Base-by-base conservation (phyloP, 2,329 filamentous ascomycete species). In the Penicillium psychrosexuale region DNA sequence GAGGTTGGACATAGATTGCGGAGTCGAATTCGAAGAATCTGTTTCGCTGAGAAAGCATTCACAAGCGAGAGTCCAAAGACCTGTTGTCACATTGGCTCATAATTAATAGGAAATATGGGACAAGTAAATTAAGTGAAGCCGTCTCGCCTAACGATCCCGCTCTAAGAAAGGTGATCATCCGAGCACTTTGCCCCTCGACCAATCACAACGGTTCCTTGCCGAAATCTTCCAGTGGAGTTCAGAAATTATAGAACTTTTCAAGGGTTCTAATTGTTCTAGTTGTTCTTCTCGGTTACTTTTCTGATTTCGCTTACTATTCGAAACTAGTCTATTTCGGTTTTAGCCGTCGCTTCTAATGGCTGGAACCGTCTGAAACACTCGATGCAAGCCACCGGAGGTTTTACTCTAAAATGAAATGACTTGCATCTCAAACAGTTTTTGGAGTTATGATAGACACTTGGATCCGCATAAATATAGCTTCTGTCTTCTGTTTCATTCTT, bases 71-170 rank as follows among this genome's bases (percentile, higher is more conserved):
- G n/a, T 19, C 31, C 33, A 12, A n/a, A 5, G 40, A 15, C 28
- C 6, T 34, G 22, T 12, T 17, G 8, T 36, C 22, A 49, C n/a
- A 53, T 53, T 48, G 50, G 48, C 40, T 49, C 17, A 17, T 36
- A 19, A 22, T 34, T 47, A 54, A 31, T 24, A 40, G 50, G 40
- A 38, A 40, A 40, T 34, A 53, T 55, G 52, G 47, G 31, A 43
- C 38, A 34, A 44, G 17, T 42, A 39, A 45, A 54, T 44, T 49
- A 43, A 53, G 43, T 56, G 53, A 56, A 57, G 48, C 48, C 55
- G 48, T 42, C 67, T 72, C 70, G 70, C 70, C 62, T 72, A 72
- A 66, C 62, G 57, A 68, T 72, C 69, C 70, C 69, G 59, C 66
- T 70, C 68, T 69, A 46, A 72, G 70, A 64, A 71, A 69, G 64